These are phyloP conservation scores for Camillea tinctor DNA, from an alignment of 2,329 filamentous ascomycete genomes.

Conservation along the genomic window DNA sequence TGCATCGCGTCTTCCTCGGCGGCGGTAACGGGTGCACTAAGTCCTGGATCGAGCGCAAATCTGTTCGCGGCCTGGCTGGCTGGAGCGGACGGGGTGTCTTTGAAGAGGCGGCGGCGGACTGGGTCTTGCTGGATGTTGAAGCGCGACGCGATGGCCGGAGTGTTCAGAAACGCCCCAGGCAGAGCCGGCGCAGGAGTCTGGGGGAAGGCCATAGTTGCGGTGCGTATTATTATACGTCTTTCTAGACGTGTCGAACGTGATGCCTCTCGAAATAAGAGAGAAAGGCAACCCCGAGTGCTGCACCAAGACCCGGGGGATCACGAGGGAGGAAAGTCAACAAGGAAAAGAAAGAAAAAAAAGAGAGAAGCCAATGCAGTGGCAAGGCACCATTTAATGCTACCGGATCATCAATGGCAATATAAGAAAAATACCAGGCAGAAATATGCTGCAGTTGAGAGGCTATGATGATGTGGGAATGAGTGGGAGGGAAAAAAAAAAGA, in stretches of 20 bases:
- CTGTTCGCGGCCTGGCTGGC: conserved; percentile 15
- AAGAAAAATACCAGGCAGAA: conserved; percentile 4
- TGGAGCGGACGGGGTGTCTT: conserved; percentile 18
- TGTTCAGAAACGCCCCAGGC: conserved; percentile 74
- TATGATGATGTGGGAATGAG: neutral
- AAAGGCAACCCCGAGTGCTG: neutral
- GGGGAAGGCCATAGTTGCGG: conserved; percentile 51
- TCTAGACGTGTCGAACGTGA: neutral
- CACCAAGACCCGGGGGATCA: conserved; percentile 11
- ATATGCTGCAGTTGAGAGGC: neutral
- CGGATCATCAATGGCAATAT: conserved; percentile 32
- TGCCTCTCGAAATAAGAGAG: neutral
- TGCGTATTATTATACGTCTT: conserved; percentile 5
- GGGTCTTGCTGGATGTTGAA: conserved; percentile 45
- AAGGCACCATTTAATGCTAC: conserved; percentile 25
- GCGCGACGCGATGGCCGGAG: conserved; percentile 61
- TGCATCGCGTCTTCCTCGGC: conserved; percentile 25
- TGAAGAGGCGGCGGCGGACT: conserved; percentile 53
- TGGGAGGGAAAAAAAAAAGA: neutral
- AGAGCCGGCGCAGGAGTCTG: conserved; percentile 67
- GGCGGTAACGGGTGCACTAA: conserved; percentile 14
- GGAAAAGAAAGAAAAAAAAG: conserved; percentile 14
- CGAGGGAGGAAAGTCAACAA: conserved; percentile 12
- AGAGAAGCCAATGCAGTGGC: conserved; percentile 26
- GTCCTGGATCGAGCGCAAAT: conserved; percentile 15